A percentile compares a stretch with the other conserved stretches of the same genome.
phyloP scores from a whole-genome alignment of 23 red algal genomes.

The Gracilaria domingensis region DNA sequence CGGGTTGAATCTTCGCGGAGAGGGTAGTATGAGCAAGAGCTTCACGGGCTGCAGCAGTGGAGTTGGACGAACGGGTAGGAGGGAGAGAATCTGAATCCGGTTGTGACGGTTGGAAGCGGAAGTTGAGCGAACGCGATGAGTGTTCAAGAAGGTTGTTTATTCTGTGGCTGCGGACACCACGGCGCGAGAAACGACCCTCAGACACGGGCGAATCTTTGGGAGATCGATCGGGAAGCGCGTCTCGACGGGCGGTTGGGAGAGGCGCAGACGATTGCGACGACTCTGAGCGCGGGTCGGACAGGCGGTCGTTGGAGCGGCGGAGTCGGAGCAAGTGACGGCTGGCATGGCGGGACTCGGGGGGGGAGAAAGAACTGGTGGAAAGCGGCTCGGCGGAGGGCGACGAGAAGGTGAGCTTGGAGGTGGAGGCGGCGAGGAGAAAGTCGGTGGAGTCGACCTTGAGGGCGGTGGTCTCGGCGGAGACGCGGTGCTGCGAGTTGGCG shows the following conservation, averaged over 20 bases:
- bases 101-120: conserved; percentile 10
- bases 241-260: not conserved
- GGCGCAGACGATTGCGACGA: not conserved
- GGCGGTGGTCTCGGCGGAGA: not conserved
- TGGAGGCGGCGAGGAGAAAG: conserved; percentile 24
- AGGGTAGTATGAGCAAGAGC: not conserved
- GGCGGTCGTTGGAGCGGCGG: conserved; percentile 3
- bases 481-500: conserved; percentile 28
- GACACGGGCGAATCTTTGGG: not conserved
- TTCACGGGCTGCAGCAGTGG: not conserved
- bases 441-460: not conserved
- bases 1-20: not conserved
- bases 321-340: conserved; percentile 3
- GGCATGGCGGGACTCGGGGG: not conserved
- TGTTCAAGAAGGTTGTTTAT: conserved; percentile 22
- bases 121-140: conserved; percentile 19
- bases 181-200: conserved; percentile 22
- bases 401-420: not conserved
- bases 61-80: not conserved
- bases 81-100: not conserved
- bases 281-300: not conserved
- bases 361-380: not conserved
- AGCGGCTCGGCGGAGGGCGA: not conserved
- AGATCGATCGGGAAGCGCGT: conserved; percentile 2
- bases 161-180: conserved; percentile 27